These are phyloP conservation scores for Chytriomyces sp. DNA, from an alignment of 192 early-diverging fungal genomes.

Conservation along the genomic window DNA sequence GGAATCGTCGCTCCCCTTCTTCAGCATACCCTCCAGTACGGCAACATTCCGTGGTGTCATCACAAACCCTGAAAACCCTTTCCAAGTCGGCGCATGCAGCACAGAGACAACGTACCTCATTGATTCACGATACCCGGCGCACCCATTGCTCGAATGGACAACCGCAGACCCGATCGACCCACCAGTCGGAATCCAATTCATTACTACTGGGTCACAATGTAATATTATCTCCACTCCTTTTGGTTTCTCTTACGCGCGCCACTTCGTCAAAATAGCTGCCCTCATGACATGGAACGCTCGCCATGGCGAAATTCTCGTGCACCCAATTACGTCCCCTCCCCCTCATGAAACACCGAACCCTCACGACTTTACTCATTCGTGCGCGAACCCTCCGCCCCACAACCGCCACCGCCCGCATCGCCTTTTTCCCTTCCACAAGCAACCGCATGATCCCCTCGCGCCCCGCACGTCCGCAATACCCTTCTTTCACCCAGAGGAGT, in stretches of 20 bases:
- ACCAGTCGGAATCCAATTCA: constrained; percentile 18
- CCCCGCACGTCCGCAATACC: neutral
- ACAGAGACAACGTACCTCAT: constrained; percentile 9
- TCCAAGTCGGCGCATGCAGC: constrained; percentile 14
- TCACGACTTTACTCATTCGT: neutral
- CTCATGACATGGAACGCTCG: constrained; percentile 23
- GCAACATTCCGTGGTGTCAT: constrained; percentile 7
- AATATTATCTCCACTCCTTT: neutral
- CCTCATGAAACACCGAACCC: neutral
- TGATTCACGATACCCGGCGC: constrained; percentile 21
- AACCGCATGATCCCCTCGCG: too few relatives aligned
- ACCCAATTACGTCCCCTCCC: constrained; percentile 1
- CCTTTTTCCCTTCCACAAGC: constrained; percentile 18
- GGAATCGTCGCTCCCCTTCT: constrained; percentile 11
- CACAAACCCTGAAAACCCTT: neutral
- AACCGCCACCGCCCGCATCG: constrained; percentile 2
- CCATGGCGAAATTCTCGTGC: constrained; percentile 18
- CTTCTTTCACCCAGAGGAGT: constrained; percentile 11
- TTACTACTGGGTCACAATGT: neutral
- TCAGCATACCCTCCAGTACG: neutral
- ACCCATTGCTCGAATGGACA: constrained; percentile 16
- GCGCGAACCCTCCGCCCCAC: neutral
- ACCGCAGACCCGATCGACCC: constrained; percentile 6
- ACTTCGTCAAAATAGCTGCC: constrained; percentile 7
- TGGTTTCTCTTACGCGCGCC: neutral